Conservation (phyloP, 805 yeast species). For the Wickerhamomyces silvicola region DNA sequence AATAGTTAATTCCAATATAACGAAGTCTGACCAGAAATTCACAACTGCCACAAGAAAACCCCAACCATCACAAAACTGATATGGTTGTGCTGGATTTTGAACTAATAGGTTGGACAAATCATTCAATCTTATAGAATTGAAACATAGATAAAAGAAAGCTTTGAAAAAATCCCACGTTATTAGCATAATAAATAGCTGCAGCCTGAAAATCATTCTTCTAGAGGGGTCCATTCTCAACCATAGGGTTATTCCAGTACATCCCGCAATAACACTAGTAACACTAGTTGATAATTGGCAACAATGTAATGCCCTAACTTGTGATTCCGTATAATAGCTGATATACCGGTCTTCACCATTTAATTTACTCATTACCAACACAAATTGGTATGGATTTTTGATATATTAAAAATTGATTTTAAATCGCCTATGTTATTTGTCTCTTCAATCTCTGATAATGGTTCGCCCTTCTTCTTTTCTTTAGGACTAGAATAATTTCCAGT, state of each 20-base stretch:
- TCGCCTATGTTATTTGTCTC: too few species aligned
- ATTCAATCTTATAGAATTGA: slow-evolving; percentile 1
- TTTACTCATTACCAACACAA: too few species aligned
- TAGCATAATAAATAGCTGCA: slow-evolving; percentile 12
- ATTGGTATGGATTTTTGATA: too few species aligned
- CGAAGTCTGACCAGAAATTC: slow-evolving; percentile 12
- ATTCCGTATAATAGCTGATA: slow-evolving; percentile 1
- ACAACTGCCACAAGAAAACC: slow-evolving; percentile 12
- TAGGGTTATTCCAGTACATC: slow-evolving; percentile 10
- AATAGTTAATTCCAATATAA: slow-evolving; percentile 13
- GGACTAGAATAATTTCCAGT: too few species aligned
- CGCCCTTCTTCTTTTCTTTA: too few species aligned
- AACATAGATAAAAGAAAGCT: slow-evolving; percentile 5
- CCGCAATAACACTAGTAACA: slow-evolving; percentile 10
- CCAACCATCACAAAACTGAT: slow-evolving; percentile 13
- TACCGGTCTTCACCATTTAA: too few species aligned
- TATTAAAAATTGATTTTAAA: too few species aligned
- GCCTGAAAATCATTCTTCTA: slow-evolving; percentile 16
- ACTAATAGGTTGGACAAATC: not conserved
- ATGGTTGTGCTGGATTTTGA: not conserved
- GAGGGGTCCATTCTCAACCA: slow-evolving; percentile 20
- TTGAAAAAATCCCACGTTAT: slow-evolving; percentile 15
- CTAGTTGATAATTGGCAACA: slow-evolving; percentile 7
- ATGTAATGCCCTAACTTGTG: slow-evolving; percentile 7
- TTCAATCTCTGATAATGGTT: too few species aligned